Evolutionary conservation across 129 eudicot species (phyloP), one percentile per base, ranked within the genome.

Genomic region (Flaveria linearis): DNA sequence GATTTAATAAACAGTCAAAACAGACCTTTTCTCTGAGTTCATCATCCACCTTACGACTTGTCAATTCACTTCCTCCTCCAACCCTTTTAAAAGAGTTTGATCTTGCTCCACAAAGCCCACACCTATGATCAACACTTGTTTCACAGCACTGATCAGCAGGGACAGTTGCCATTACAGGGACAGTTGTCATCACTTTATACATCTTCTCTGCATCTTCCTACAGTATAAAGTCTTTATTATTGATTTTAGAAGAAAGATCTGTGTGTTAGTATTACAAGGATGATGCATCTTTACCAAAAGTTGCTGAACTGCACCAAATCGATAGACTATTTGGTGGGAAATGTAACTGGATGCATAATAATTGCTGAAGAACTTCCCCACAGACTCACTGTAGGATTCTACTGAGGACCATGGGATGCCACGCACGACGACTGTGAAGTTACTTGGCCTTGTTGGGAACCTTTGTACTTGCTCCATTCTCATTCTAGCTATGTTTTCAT

Each of bases 391-490:
- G 75, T 88, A 89, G 45, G 97, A 85, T 75, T 91, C 86, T 75
- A 84, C 91, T 14, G 86, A 51, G 63, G 87, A 85, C 97, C 92
- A 84, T 10, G 98, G 98, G 61, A 94, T 76, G 23, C 86, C 98
- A 79, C 97, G 98, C 30, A 94, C 96, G 74, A 94, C 86, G 53
- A 94, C 93, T 9, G 97, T 89, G 79, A 94, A 94, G 81, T 86
- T 82, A 84, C 97, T 87, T 64, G 92, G 86, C 25, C 83, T 72
- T 62, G 85, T 78, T 75, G 84, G 85, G 80, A 93, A 83, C 73
- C 85, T 73, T 49, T 82, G 82, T 60, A 94, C 82, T 76, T 91
- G 82, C 12, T 82, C 85, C 85, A 87, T 58, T 85, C 97, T 91
- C 97, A 86, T 87, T 66, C 75, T 86, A 22, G 89, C 80, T 22